Evolutionary conservation across 2,329 filamentous ascomycete species (phyloP), one percentile per base, ranked within the genome.

Genomic region (Chaetomiaceae sp.): DNA sequence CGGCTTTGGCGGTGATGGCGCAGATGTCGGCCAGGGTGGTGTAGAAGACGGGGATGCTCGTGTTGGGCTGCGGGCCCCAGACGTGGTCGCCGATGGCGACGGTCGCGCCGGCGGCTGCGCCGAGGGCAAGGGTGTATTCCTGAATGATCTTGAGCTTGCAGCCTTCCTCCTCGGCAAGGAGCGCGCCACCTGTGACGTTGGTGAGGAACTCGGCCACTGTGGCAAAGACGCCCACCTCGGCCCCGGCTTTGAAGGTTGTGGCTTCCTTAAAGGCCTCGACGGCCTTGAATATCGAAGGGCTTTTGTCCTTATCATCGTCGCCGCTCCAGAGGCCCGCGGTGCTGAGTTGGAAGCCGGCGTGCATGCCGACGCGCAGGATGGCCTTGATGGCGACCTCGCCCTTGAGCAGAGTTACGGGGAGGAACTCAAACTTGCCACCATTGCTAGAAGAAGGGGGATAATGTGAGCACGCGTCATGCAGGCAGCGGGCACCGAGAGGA

Each of bases 201-300:
- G 77, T 76, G 10, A 66, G 67, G 55, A 82, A 75, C 46, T 81
- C 72, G 23, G 76, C 78, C 4, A 82, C 58, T 54, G 81, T 70
- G 23, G 75, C 72, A 58, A 70, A 81, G 1, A 79, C 64, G 16
- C 68, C 66, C 4, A 74, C 70, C 47, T 74, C 72, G 3, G 80
- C 64, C 13, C 78, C 78, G 5, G 70, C 68, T 3, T 67, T 68
- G 2, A 33, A 33, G 7, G 10, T n/a, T n/a, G 12, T n/a, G n/a
- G n/a, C n/a, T n/a, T n/a, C n/a, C n/a, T n/a, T n/a, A n/a, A n/a
- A n/a, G n/a, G n/a, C n/a, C n/a, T n/a, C n/a, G n/a, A n/a, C n/a
- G n/a, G n/a, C n/a, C n/a, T n/a, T n/a, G n/a, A n/a, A n/a, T n/a
- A n/a, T n/a, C n/a, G n/a, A n/a, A n/a, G n/a, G n/a, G n/a, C n/a